Evolutionary conservation across 345 rosid species (phyloP), one percentile per base, ranked within the genome.

Genomic region (Citrus inodora): DNA sequence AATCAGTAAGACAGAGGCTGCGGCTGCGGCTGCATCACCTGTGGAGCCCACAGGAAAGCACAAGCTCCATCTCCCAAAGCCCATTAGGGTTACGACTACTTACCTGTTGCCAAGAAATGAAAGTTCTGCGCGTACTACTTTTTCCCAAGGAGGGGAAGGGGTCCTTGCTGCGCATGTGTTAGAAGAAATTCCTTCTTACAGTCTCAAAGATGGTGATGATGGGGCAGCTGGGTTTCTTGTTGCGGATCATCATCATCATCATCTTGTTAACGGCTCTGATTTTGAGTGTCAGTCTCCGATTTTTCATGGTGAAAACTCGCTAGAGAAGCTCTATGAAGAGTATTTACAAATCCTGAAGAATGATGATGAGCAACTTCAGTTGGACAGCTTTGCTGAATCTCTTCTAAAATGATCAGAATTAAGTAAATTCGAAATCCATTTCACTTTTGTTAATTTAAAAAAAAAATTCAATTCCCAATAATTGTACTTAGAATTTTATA

Each of bases 41-140:
- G 46, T 1, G 16, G 74, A 74, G 63, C 68, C 73, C 22, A 53
- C 22, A 3, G 79, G 35, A 27, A 81, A 73, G 78, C 82, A 82
- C 59, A 83, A 86, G 42, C 74, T 91, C 76, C 89, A 90, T 77
- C 87, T 80, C 67, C 91, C 92, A 0, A 86, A 85, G 67, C 86
- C 92, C n/a, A 76, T 75, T 19, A 83, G 91, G 71, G 74, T 89
- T 14, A 71, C 61, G 2, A 68, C 61, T 32, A 80, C 70, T 38
- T 71, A 37, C 17, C 79, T 80, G 16, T 69, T 85, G 4, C 87
- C 82, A 16, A 83, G 84, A 77, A 83, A 76, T 32, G 81, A 87
- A 48, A 85, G 84, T 66, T 80, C 82, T 55, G 85, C 22, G 2
- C 56, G 73, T 77, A 67, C 58, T 21, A 38, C 16, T 3, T 59